Conservation (phyloP, 805 yeast genomes). For the Nakazawaea molendinolei region DNA sequence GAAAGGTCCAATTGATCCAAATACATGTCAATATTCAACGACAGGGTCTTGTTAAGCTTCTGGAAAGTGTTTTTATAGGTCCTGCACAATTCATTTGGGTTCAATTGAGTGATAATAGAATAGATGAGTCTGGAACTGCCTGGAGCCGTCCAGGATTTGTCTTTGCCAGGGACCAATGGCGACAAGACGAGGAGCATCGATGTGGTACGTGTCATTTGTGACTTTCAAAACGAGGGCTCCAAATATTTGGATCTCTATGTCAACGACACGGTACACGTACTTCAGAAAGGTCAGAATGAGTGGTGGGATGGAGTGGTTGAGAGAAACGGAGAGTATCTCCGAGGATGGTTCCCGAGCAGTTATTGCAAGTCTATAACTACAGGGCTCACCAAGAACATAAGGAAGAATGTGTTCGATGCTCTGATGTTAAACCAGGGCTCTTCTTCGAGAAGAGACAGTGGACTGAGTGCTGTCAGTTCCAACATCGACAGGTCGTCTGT, state of each 20-base stretch:
- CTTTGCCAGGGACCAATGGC: no score
- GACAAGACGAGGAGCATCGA: slow-evolving; percentile 38
- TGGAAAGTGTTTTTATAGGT: no score
- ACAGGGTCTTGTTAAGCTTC: no score
- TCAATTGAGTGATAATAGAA: no score
- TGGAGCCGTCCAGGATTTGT: no score
- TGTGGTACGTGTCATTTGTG: slow-evolving; percentile 53
- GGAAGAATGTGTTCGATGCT: slow-evolving; percentile 1
- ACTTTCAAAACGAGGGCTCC: slow-evolving; percentile 45
- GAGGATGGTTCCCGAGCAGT: slow-evolving; percentile 86
- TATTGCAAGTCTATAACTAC: slow-evolving; percentile 36
- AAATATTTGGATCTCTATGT: slow-evolving; percentile 44
- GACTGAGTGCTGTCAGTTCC: slow-evolving; percentile 27
- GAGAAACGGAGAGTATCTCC: slow-evolving; percentile 32
- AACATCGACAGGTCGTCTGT: slow-evolving; percentile 10
- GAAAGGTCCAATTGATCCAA: no score
- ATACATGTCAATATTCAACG: no score
- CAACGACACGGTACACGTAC: slow-evolving; percentile 70
- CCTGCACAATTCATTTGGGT: no score
- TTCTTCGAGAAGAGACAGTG: slow-evolving; percentile 37
- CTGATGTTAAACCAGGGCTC: not conserved
- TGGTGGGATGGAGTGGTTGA: slow-evolving; percentile 84
- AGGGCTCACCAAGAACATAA: slow-evolving; percentile 1
- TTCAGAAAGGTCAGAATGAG: slow-evolving; percentile 55
- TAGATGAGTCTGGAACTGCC: no score